Evolutionary conservation across 2,329 filamentous ascomycete species (phyloP).

Genomic region (Ascochyta fabae): DNA sequence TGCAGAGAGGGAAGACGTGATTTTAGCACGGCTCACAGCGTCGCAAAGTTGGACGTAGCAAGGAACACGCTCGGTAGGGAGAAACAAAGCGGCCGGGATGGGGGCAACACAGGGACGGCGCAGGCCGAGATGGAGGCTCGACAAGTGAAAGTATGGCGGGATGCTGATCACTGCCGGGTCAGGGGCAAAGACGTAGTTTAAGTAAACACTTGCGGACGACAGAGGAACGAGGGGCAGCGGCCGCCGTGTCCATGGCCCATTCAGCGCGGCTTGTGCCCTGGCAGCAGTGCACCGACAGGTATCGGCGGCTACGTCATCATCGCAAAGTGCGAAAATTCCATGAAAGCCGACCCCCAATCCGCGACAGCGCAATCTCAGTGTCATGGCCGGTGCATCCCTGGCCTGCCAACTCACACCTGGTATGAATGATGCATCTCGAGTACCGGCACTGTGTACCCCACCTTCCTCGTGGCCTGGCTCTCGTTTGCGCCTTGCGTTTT

Average conservation of each 20-base stretch:
- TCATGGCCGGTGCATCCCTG: conserved; percentile 1
- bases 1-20: conserved; percentile 3
- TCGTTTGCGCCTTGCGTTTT: conserved; percentile 2
- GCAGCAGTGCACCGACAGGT: conserved; percentile 14
- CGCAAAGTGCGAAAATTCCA: conserved; percentile 16
- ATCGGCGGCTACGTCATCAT: conserved; percentile 16
- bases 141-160: conserved; percentile 22
- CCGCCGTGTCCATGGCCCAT: conserved; percentile 12
- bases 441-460: background rate
- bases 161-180: conserved; percentile 37
- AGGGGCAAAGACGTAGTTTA: conserved; percentile 23
- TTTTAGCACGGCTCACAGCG: conserved; percentile 8
- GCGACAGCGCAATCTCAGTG: conserved; percentile 5
- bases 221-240: conserved; percentile 20
- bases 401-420: conserved; percentile 13
- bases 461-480: conserved; percentile 1
- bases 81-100: conserved; percentile 26
- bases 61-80: conserved; percentile 28
- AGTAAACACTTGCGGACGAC: conserved; percentile 19
- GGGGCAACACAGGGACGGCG: conserved; percentile 24
- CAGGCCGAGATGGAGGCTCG: conserved; percentile 26
- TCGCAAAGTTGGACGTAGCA: conserved; percentile 11
- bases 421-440: conserved; percentile 4
- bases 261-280: conserved; percentile 13
- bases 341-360: conserved; percentile 12